These are phyloP conservation scores for Penicillium goetzii DNA, from an alignment of 495 filamentous ascomycete genomes.

Conservation along the genomic window DNA sequence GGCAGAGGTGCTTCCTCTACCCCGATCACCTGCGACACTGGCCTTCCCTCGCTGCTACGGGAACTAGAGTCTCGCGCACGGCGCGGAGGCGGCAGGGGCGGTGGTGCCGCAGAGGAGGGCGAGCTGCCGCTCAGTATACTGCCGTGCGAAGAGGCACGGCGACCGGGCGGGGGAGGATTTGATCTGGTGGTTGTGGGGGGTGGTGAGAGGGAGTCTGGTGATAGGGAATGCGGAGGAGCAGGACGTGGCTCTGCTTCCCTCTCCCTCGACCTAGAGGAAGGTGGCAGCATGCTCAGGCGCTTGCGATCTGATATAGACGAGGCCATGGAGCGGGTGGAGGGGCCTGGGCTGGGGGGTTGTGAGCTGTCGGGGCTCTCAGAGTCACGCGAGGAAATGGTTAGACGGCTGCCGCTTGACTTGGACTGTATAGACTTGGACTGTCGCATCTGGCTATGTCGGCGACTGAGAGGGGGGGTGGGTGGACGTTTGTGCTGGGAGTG, in stretches of 20 bases:
- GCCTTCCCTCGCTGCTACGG: slow-evolving; percentile 46
- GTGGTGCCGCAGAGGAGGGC: slow-evolving; percentile 30
- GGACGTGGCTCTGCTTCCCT: slow-evolving; percentile 15
- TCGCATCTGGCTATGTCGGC: slow-evolving; percentile 54
- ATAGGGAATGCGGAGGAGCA: slow-evolving; percentile 5
- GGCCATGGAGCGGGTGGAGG: slow-evolving; percentile 20
- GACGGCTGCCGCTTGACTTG: slow-evolving; percentile 39
- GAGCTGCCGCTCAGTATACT: slow-evolving; percentile 38
- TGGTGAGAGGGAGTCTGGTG: slow-evolving; percentile 17
- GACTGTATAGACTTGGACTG: slow-evolving; percentile 43
- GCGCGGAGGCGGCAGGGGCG: slow-evolving; percentile 65
- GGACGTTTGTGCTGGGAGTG: slow-evolving; percentile 49
- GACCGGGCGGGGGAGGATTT: slow-evolving; percentile 18
- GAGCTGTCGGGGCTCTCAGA: slow-evolving; percentile 34
- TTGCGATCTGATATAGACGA: slow-evolving; percentile 26
- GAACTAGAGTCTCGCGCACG: slow-evolving; percentile 58
- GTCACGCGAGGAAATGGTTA: slow-evolving; percentile 35
- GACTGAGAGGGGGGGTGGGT: slow-evolving; percentile 53
- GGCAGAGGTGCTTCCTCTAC: slow-evolving; percentile 30
- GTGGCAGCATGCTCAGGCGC: slow-evolving; percentile 33
- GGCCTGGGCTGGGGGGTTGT: slow-evolving; percentile 40
- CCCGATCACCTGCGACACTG: slow-evolving; percentile 24
- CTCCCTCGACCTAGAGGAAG: slow-evolving; percentile 16
- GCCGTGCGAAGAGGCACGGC: slow-evolving; percentile 31
- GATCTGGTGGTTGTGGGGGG: slow-evolving; percentile 14